Conservation (phyloP, 768 basidiomycete genomes). For the Hericium erinaceus region DNA sequence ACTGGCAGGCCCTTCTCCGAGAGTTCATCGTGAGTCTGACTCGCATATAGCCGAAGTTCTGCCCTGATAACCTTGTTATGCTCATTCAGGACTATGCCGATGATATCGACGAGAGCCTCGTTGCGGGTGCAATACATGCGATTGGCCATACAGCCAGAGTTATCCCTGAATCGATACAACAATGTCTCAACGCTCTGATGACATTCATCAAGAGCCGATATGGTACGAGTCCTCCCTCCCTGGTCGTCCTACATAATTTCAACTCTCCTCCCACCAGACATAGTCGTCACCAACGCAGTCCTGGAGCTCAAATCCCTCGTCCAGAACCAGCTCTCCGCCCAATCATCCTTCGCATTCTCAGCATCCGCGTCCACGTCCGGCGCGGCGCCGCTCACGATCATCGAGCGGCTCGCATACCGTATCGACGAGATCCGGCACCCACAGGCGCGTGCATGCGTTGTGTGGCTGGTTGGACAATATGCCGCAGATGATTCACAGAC, state of each 20-base stretch:
- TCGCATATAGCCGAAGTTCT: not conserved
- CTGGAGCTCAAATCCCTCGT: constrained; percentile 80
- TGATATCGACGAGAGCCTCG: constrained; percentile 64
- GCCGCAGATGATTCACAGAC: constrained; percentile 38
- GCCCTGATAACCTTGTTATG: not conserved
- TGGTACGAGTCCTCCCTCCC: constrained; percentile 27
- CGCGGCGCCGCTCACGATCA: constrained; percentile 45
- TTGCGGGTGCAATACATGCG: constrained; percentile 64
- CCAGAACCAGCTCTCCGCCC: constrained; percentile 44
- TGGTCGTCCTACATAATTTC: not conserved
- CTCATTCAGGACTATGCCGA: constrained; percentile 63
- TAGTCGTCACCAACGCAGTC: constrained; percentile 71
- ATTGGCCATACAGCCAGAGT: constrained; percentile 67
- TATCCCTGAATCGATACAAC: constrained; percentile 58
- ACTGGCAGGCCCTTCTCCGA: constrained; percentile 58
- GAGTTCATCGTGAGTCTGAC: constrained; percentile 69
- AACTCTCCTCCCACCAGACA: constrained; percentile 35
- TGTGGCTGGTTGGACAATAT: constrained; percentile 93
- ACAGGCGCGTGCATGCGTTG: constrained; percentile 76
- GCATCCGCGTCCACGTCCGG: constrained; percentile 15
- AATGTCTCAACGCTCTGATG: constrained; percentile 71
- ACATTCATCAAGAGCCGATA: constrained; percentile 68
- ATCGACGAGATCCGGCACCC: constrained; percentile 76
- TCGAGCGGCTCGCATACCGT: constrained; percentile 67
- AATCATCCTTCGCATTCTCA: constrained; percentile 16